These are phyloP conservation scores for Talaromyces pinophilus DNA, from an alignment of 2,329 filamentous ascomycete species.

Conservation along the genomic window DNA sequence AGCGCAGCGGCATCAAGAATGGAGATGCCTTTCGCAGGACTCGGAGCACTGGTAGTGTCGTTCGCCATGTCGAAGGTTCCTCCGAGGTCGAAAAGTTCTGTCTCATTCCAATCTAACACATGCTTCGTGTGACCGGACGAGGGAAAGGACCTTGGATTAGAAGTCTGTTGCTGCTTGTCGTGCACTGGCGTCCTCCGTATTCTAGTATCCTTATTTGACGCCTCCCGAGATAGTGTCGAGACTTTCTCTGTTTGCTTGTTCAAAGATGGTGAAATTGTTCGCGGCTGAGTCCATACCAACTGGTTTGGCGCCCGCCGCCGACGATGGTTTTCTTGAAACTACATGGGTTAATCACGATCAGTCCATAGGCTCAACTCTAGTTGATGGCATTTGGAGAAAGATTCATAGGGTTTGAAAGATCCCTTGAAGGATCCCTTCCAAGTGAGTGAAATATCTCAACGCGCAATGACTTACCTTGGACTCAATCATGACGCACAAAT, in stretches of 20 bases:
- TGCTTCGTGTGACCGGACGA: not conserved
- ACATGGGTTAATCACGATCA: not conserved
- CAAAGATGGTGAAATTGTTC: slow-evolving; percentile 6
- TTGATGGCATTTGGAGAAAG: not conserved
- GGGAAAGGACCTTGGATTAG: not conserved
- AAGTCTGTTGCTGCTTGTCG: slow-evolving; percentile 1
- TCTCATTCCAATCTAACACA: slow-evolving; percentile 9
- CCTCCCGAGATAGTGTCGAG: not conserved
- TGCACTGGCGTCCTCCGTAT: not conserved
- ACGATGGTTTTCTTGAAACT: not conserved
- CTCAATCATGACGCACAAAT: not conserved
- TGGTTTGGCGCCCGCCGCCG: slow-evolving; percentile 4
- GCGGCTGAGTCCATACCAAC: slow-evolving; percentile 12
- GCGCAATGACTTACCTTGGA: not conserved
- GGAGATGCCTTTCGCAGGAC: slow-evolving; percentile 3
- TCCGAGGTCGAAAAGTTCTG: slow-evolving; percentile 8
- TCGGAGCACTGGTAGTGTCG: not conserved
- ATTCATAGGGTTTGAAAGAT: not conserved
- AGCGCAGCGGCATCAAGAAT: slow-evolving; percentile 10
- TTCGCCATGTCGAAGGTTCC: slow-evolving; percentile 1
- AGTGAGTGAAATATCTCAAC: not conserved
- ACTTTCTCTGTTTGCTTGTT: slow-evolving; percentile 9
- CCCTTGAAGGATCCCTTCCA: not conserved
- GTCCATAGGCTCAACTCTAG: not conserved
- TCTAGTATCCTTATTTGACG: slow-evolving; percentile 4